Percentiles rank a stretch among this genome's conserved stretches.
phyloP scores from a whole-genome alignment of 768 basidiomycete genomes.

The Daedaleopsis nitida region DNA sequence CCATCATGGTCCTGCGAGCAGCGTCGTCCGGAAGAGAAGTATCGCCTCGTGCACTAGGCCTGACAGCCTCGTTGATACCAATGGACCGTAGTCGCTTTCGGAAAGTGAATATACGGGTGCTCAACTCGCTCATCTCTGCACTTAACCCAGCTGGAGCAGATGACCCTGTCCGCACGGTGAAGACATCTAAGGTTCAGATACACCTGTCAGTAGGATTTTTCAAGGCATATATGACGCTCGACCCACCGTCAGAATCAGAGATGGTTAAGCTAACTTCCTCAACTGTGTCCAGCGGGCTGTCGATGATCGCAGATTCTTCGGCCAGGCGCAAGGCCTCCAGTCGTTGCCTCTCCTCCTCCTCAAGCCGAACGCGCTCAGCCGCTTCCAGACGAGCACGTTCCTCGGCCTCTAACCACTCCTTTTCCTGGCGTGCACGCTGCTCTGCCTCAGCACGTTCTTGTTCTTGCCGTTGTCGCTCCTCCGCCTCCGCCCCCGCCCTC shows the following conservation, averaged over 20 bases:
- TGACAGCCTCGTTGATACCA: conserved; percentile 55
- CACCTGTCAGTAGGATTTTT: neutral
- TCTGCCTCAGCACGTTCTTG: conserved; percentile 25
- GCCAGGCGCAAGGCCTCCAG: conserved; percentile 7
- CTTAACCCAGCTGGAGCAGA: conserved; percentile 34
- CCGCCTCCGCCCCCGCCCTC: conserved; percentile 28
- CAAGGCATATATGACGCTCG: conserved; percentile 4
- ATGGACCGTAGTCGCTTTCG: conserved; percentile 65
- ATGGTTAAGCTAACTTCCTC: conserved; percentile 14
- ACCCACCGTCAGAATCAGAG: conserved; percentile 15
- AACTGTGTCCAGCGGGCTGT: conserved; percentile 15
- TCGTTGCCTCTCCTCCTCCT: conserved; percentile 21
- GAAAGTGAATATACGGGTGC: conserved; percentile 51
- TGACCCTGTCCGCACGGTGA: conserved; percentile 44
- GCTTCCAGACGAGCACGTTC: conserved; percentile 23
- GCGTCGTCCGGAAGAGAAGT: conserved; percentile 54
- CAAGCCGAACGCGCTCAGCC: conserved; percentile 25
- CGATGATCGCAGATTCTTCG: conserved; percentile 1
- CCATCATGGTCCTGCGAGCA: conserved; percentile 48
- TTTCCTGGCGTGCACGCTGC: conserved; percentile 23
- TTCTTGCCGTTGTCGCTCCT: conserved; percentile 22
- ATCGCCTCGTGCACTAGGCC: conserved; percentile 38
- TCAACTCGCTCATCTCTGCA: conserved; percentile 46
- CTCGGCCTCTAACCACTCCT: conserved; percentile 23
- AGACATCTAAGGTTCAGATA: conserved; percentile 53